phyloP scores from a whole-genome alignment of 2,329 filamentous ascomycete genomes.

The Fusarium sterilihyphosum region DNA sequence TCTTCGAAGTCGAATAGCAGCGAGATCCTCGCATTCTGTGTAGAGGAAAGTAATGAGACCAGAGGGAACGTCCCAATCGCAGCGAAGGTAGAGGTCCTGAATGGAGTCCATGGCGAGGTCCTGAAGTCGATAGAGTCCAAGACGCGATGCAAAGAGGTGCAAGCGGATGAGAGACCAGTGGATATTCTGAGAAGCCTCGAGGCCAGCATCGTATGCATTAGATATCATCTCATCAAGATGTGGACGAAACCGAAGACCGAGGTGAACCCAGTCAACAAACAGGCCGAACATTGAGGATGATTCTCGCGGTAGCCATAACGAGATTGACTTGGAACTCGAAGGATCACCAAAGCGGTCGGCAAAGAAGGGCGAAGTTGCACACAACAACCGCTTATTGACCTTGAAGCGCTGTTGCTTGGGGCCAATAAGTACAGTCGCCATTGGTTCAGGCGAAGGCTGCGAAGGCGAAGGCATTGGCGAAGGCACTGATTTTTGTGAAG shows the following conservation, averaged over 20 bases:
- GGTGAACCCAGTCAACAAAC: conserved; percentile 64
- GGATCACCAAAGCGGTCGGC: conserved; percentile 54
- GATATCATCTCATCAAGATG: conserved; percentile 56
- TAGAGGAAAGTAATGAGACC: conserved; percentile 63
- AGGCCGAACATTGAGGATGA: conserved; percentile 63
- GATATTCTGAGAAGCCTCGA: conserved; percentile 51
- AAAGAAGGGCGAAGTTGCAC: conserved; percentile 60
- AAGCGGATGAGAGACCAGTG: conserved; percentile 67
- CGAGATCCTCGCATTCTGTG: conserved; percentile 59
- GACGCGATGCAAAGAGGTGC: conserved; percentile 65
- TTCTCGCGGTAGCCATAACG: conserved; percentile 57
- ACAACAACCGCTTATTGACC: conserved; percentile 58
- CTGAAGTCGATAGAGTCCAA: conserved; percentile 61
- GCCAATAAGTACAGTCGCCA: conserved; percentile 55
- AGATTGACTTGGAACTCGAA: conserved; percentile 43
- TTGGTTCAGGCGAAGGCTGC: conserved; percentile 36
- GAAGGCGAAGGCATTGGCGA: conserved; percentile 34
- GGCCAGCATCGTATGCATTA: conserved; percentile 43
- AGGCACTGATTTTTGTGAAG: conserved; percentile 38
- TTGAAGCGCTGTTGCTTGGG: conserved; percentile 53
- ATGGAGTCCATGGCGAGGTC: conserved; percentile 67
- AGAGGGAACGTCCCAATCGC: conserved; percentile 67
- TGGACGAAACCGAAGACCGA: conserved; percentile 52
- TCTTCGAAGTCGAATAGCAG: conserved; percentile 63
- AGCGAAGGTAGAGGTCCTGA: conserved; percentile 67